A percentile compares a stretch with the other conserved stretches of the same genome.
These are phyloP conservation scores for Amphirosellinia nigrospora DNA, from an alignment of 495 filamentous ascomycete genomes.

Conservation along the genomic window DNA sequence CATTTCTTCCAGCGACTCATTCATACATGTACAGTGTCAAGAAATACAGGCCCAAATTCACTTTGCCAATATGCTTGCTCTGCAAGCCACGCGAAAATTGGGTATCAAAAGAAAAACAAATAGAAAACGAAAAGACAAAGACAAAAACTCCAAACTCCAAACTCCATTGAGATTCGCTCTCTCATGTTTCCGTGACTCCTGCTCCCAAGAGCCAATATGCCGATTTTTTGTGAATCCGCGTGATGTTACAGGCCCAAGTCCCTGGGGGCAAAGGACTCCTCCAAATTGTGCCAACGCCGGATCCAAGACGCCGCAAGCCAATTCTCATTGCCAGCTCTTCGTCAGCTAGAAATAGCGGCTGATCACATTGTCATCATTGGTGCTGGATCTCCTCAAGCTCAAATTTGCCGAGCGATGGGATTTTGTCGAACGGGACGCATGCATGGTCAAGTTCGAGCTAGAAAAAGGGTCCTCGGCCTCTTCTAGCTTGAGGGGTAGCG, in stretches of 20 bases:
- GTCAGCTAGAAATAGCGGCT: background rate
- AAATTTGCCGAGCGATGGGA: background rate
- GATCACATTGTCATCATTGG: background rate
- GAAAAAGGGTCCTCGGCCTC: background rate
- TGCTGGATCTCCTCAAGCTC: background rate
- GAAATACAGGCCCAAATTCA: background rate
- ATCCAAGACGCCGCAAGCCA: background rate
- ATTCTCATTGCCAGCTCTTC: background rate
- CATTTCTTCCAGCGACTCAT: background rate
- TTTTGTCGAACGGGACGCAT: background rate
- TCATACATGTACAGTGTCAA: background rate
- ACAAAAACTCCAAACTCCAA: too few relatives aligned
- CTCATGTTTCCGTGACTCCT: background rate
- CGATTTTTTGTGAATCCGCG: background rate
- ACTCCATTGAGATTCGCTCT: background rate
- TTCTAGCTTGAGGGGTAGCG: background rate
- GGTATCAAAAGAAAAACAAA: too few relatives aligned
- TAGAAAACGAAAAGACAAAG: too few relatives aligned
- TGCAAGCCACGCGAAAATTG: background rate
- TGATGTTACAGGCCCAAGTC: background rate
- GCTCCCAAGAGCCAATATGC: background rate
- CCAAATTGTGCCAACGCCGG: background rate
- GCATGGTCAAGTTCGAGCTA: background rate
- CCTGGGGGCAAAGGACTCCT: background rate
- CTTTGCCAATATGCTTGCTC: background rate